Evolutionary conservation across 2,329 filamentous ascomycete genomes (phyloP), one percentile per base, ranked within the genome.

Genomic region (Arthrobotrys musiformis): DNA sequence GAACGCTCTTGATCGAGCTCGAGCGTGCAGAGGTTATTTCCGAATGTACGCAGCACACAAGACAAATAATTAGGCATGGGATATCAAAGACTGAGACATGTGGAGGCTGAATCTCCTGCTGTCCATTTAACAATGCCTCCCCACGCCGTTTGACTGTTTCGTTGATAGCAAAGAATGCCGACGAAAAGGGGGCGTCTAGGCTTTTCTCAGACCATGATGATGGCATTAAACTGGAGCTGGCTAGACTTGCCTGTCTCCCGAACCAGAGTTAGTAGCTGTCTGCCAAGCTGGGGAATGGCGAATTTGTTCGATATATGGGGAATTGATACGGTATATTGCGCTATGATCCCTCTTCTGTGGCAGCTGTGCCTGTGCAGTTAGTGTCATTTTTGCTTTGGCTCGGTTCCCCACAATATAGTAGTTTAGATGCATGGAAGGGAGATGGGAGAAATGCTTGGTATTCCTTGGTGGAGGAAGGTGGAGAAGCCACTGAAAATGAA

Each of bases 381-480:
- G 35, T 22, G 54, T n/a, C 3, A 52, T 60, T 68, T 61, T 33
- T 56, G 52, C 54, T 61, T 19, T 60, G 37, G 66, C 66, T 69
- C 54, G 66, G 66, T 62, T 70, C 66, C 66, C 64, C 66, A 52
- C 52, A 70, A 35, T 69, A 60, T 37, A n/a, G n/a, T n/a, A 69
- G 50, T 48, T 70, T 33, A 52, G 30, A 50, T 61, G 52, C 42
- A 60, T 33, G n/a, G 35, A 56, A 33, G 48, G 37, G 46, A 30
- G 24, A 52, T 50, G 13, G 26, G 54, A 52, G 17, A 58, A 70
- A 64, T 64, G 58, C 58, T 64, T 58, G 68, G 68, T 70, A 35
- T 58, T 48, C 37, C 46, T 70, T 63, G 67, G 58, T 63, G 67
- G 58, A 15, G 26, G 2, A 35, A 24, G 26, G 24, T 30, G 33